Base-by-base conservation (phyloP, 2,329 filamentous ascomycete genomes). In the Diatrype stigma region DNA sequence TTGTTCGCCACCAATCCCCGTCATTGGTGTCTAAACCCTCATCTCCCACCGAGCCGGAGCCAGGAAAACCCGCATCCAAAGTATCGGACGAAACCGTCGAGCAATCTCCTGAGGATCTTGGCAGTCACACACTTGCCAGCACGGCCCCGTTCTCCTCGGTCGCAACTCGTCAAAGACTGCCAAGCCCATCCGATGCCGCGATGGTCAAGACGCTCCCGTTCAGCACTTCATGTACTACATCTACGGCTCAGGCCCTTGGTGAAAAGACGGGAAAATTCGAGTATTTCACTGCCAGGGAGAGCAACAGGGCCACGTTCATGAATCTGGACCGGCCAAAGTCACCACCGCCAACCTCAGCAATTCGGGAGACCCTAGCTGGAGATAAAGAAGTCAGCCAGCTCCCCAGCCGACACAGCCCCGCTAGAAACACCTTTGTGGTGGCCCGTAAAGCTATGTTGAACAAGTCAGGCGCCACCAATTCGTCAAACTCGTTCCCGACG, bases 251-350 rank as follows among this genome's bases (percentile, higher is more conserved):
- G 37, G 46, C 57, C 6, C 58, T 73, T 42, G 71, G 70, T 1
- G 57, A 63, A 22, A 67, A 60, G 47, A 67, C 64, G 3, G 72
- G 70, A 1, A 74, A 73, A 46, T 52, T 52, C 8, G 70, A 72
- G 21, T 75, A 60, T 47, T 75, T 74, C 47, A 60, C 59, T 3
- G 72, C 73, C 6, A 63, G 73, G 23, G 72, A 71, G 45, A 21
- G 3, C 12, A 57, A 63, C 21, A 75, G 73, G 48, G 69, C 63
- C 10, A 56, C 45, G 11, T 48, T 48, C 21, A 35, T 50, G 17
- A 53, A 51, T 26, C 30, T 30, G 26, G 26, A 30, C 26, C 26
- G 26, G 6, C 26, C 26, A 6, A 30, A 47, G 11, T n/a, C 52
- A 34, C 38, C 51, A 26, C 32, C 54, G 8, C 50, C 57, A 2